Percentiles rank a stretch among this genome's conserved stretches.
Evolutionary conservation across 768 basidiomycete genomes (phyloP).

Genomic region (Suillus americanus): DNA sequence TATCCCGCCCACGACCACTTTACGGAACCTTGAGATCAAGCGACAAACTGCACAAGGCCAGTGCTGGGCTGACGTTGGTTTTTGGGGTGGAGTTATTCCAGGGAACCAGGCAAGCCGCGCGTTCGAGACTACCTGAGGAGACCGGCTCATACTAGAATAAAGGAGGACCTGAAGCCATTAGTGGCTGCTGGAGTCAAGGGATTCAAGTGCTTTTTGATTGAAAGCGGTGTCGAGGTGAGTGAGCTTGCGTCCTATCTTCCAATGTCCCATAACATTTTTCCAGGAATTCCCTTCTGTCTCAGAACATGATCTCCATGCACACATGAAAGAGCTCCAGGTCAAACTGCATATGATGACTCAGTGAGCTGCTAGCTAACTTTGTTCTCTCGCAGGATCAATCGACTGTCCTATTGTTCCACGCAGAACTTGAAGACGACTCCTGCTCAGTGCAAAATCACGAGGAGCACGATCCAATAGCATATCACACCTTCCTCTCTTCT

Average conservation of each 20-base stretch:
- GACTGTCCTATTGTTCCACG: slow-evolving; percentile 87
- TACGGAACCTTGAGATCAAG: slow-evolving; percentile 72
- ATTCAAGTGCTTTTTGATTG: slow-evolving; percentile 96
- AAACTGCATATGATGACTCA: slow-evolving; percentile 7
- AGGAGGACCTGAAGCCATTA: slow-evolving; percentile 77
- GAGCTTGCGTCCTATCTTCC: slow-evolving; percentile 2
- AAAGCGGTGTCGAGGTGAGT: slow-evolving; percentile 89
- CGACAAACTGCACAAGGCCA: slow-evolving; percentile 67
- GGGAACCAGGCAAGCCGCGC: slow-evolving; percentile 67
- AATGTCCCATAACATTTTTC: slow-evolving; percentile 6
- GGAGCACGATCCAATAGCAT: slow-evolving; percentile 49
- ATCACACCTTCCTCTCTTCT: slow-evolving; percentile 83
- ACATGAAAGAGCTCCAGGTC: slow-evolving; percentile 80
- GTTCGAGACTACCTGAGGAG: neutral
- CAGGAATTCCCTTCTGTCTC: slow-evolving; percentile 93
- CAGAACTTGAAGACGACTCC: slow-evolving; percentile 63
- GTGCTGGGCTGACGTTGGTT: slow-evolving; percentile 68
- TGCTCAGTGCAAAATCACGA: slow-evolving; percentile 16
- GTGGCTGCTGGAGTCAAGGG: slow-evolving; percentile 84
- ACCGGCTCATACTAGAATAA: slow-evolving; percentile 2
- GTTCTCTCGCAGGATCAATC: slow-evolving; percentile 50
- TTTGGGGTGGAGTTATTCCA: slow-evolving; percentile 94
- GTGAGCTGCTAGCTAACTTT: slow-evolving; percentile 5
- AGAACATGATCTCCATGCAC: slow-evolving; percentile 60
- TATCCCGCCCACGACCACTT: slow-evolving; percentile 92